A percentile compares a stretch with the other conserved stretches of the same genome.
These are phyloP conservation scores for Aurinia saxatilis DNA, from an alignment of 345 rosid genomes.

Conservation along the genomic window DNA sequence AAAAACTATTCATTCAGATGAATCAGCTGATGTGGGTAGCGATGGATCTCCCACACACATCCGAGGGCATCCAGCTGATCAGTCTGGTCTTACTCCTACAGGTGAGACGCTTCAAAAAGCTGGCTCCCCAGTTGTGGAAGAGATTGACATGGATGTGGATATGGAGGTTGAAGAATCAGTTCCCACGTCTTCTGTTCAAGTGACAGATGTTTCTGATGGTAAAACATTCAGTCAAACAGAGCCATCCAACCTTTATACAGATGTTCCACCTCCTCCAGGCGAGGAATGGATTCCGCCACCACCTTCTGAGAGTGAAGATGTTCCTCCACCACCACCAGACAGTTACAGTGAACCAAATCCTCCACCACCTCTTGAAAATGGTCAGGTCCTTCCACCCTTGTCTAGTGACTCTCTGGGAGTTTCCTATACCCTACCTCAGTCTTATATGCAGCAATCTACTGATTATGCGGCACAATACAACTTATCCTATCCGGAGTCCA, in stretches of 20 bases:
- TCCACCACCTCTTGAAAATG: slow-evolving; percentile 67
- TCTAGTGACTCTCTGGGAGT: slow-evolving; percentile 59
- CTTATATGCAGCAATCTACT: slow-evolving; percentile 46
- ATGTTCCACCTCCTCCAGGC: slow-evolving; percentile 59
- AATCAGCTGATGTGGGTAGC: slow-evolving; percentile 5
- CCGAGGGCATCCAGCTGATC: slow-evolving; percentile 28
- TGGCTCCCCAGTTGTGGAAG: slow-evolving; percentile 40
- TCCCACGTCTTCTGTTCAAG: slow-evolving; percentile 18
- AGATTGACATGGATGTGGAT: slow-evolving; percentile 92
- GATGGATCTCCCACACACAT: slow-evolving; percentile 31
- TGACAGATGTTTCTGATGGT: slow-evolving; percentile 21
- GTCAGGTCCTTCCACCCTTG: slow-evolving; percentile 40
- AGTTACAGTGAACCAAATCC: slow-evolving; percentile 60
- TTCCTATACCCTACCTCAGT: slow-evolving; percentile 37
- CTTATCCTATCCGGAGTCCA: slow-evolving; percentile 44
- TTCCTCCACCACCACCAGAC: slow-evolving; percentile 88
- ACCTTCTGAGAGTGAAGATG: slow-evolving; percentile 70
- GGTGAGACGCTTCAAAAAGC: slow-evolving; percentile 28
- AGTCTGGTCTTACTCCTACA: slow-evolving; percentile 23
- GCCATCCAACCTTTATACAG: slow-evolving; percentile 36
- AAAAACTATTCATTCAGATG: slow-evolving; percentile 27
- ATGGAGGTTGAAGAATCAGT: slow-evolving; percentile 86
- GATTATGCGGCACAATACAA: slow-evolving; percentile 46
- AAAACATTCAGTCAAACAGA: slow-evolving; percentile 27
- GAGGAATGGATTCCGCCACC: slow-evolving; percentile 96